Percentiles rank a stretch among this genome's conserved stretches.
Evolutionary conservation across 106 monocot genomes (phyloP).

Genomic region (Ottelia alismoides): DNA sequence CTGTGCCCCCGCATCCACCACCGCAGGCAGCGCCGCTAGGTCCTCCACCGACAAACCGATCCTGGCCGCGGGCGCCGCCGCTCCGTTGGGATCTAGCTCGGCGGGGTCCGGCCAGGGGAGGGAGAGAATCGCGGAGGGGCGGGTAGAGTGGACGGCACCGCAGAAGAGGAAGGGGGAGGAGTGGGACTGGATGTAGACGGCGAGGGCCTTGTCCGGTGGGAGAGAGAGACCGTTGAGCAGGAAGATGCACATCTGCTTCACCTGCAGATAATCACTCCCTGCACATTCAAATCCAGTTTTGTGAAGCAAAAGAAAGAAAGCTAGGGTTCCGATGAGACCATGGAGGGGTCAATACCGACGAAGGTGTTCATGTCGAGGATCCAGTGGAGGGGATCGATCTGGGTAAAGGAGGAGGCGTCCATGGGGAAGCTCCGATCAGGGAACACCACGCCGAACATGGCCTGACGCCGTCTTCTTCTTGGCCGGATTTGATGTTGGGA

Average conservation of each 20-base stretch:
- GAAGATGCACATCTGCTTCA: slow-evolving; percentile 59
- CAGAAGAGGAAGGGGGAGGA: slow-evolving; percentile 49
- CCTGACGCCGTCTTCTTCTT: not conserved
- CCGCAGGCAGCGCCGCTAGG: slow-evolving; percentile 44
- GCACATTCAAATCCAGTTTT: no score
- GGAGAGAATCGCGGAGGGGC: slow-evolving; percentile 65
- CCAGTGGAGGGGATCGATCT: slow-evolving; percentile 72
- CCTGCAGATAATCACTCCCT: slow-evolving; percentile 31
- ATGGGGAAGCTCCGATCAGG: slow-evolving; percentile 73
- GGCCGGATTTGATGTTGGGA: no score
- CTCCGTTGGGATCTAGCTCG: not conserved
- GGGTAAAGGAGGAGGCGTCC: slow-evolving; percentile 59
- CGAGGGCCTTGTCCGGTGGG: slow-evolving; percentile 57
- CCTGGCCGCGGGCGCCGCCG: slow-evolving; percentile 26
- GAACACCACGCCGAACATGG: slow-evolving; percentile 85
- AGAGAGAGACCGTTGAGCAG: slow-evolving; percentile 35
- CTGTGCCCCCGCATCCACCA: no score
- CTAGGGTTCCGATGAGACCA: no score
- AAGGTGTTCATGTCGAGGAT: slow-evolving; percentile 51
- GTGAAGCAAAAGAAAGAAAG: no score
- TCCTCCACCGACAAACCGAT: slow-evolving; percentile 70
- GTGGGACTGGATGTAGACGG: slow-evolving; percentile 58
- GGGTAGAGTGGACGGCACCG: slow-evolving; percentile 45
- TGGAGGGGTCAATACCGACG: no score
- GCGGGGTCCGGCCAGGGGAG: slow-evolving; percentile 68